A percentile compares a stretch with the other conserved stretches of the same genome.
These are phyloP conservation scores for Scenedesmus sp. DNA, from an alignment of 163 green algal species.

Conservation along the genomic window DNA sequence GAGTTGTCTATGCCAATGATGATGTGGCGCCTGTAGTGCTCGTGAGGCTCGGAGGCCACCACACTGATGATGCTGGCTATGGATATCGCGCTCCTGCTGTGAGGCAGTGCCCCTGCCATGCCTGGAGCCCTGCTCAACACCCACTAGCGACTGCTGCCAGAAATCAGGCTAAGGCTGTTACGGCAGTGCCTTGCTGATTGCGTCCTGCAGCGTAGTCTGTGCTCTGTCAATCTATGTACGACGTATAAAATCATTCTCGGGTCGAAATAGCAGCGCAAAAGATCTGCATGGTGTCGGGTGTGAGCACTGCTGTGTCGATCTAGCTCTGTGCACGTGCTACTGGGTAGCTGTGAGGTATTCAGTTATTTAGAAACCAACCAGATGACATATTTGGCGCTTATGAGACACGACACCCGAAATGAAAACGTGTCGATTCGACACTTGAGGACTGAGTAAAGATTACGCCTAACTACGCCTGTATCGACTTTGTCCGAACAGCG, in stretches of 20 bases:
- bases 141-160: background rate
- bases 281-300: background rate
- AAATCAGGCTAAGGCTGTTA: too few species aligned
- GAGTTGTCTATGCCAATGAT: slow-evolving; percentile 47
- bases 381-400: too few species aligned
- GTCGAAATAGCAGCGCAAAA: background rate
- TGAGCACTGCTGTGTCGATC: background rate
- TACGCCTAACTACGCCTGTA: background rate
- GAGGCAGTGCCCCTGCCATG: background rate
- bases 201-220: background rate
- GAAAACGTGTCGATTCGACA: background rate
- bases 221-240: background rate
- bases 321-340: background rate
- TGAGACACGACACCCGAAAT: background rate
- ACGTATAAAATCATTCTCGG: background rate
- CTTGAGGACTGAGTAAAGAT: background rate
- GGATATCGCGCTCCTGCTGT: background rate
- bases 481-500: too few species aligned
- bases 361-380: too few species aligned
- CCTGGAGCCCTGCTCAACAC: background rate
- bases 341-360: too few species aligned
- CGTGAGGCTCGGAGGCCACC: background rate
- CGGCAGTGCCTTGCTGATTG: background rate
- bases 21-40: slow-evolving; percentile 24
- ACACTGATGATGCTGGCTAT: slow-evolving; percentile 29